Base-by-base conservation (phyloP, 2,329 filamentous ascomycete genomes). In the Calonectria pseudoreteaudii region DNA sequence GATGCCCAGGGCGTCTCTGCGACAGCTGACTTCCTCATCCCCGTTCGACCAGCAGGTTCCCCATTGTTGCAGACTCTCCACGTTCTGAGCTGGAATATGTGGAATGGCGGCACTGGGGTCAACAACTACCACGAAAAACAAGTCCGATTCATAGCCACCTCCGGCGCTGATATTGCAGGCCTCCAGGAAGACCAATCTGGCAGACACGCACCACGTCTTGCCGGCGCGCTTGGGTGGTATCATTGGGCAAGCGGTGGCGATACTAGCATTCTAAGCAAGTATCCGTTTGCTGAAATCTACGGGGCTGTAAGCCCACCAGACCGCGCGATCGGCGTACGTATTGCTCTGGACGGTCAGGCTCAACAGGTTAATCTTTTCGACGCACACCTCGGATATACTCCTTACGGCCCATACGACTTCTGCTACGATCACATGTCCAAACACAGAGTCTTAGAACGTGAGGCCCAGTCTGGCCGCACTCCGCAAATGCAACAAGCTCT, bases 401-500 rank as follows among this genome's bases (percentile, higher is more conserved):
- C 56, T 2, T 62, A 62, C 18, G 56, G 56, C 7, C 56, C 56
- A 6, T 62, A 62, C 14, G 56, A 62, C n/a, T 62, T 62, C 23
- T 62, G 56, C 56, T 62, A 62, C 26, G 56, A 62, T n/a, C 56
- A 62, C 56, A 62, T 62, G 56, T 62, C 34, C 23, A 26, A 41
- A 34, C 34, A 41, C 23, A 41, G 41, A 36, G 56, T 62, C 7
- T 23, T 62, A 1, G 36, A 62, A 41, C 56, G 56, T 2, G 56
- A 62, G n/a, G 56, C 56, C 16, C 56, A 62, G n/a, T 62, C 56
- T 30, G 56, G 56, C 4, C 56, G 56, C 14, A 62, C 56, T 16
- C 56, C 56, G 16, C 56, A 62, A 34, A 62, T 62, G 23, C 6
- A 62, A 28, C 34, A 62, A 62, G 56, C n/a, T 26, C 14, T 62